Conservation (phyloP, 495 filamentous ascomycete genomes). For the Aspergillus nanangensis region DNA sequence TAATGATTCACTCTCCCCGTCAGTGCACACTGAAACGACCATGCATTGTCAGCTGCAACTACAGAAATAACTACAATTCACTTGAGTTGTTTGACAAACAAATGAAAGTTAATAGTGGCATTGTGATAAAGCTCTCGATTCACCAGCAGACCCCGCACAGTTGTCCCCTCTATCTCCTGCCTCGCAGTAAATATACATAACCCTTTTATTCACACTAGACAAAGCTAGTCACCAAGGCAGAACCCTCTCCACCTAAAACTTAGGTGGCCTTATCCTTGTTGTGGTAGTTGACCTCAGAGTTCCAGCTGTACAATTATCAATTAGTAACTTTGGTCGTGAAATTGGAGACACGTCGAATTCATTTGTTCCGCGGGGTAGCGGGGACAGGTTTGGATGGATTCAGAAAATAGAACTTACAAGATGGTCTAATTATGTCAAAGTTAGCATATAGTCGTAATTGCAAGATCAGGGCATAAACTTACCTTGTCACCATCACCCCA, state of each 20-base stretch:
- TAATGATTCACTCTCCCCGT: no score
- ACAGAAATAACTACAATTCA: no score
- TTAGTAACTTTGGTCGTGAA: slow-evolving; percentile 9
- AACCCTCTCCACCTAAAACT: slow-evolving; percentile 12
- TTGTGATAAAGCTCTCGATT: not conserved
- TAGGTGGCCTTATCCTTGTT: slow-evolving; percentile 75
- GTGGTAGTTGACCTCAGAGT: slow-evolving; percentile 90
- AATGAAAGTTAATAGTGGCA: slow-evolving; percentile 2
- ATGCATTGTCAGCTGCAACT: no score
- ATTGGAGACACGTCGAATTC: no score
- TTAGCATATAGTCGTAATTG: slow-evolving; percentile 24
- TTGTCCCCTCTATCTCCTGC: slow-evolving; percentile 16
- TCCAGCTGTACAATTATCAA: slow-evolving; percentile 66
- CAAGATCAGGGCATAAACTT: slow-evolving; percentile 19
- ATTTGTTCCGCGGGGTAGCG: no score
- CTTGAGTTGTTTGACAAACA: not conserved
- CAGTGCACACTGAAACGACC: no score
- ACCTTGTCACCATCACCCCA: slow-evolving; percentile 96
- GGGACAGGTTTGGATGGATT: not conserved
- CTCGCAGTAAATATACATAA: slow-evolving; percentile 21
- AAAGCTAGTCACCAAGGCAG: not conserved
- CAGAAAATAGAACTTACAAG: slow-evolving; percentile 55
- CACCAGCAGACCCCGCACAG: not conserved
- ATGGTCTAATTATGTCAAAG: slow-evolving; percentile 39
- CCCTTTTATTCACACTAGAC: not conserved